These are phyloP conservation scores for Lyophyllum semitale DNA, from an alignment of 768 basidiomycete species.

Conservation along the genomic window DNA sequence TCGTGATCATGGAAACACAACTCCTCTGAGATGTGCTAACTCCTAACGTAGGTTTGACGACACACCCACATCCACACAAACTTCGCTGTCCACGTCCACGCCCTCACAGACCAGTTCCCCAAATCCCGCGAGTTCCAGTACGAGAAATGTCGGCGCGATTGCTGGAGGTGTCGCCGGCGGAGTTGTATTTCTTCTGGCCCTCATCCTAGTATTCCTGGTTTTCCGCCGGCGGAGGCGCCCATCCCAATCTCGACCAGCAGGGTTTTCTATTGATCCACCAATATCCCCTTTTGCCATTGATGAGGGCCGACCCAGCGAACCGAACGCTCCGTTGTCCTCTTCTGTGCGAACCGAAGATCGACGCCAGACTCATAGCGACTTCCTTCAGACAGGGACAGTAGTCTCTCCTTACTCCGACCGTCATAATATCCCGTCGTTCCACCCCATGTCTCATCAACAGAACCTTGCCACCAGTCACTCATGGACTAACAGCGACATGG, in stretches of 20 bases:
- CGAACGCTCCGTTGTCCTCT: neutral
- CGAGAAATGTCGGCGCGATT: constrained; percentile 11
- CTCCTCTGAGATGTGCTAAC: too few relatives aligned
- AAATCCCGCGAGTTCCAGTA: neutral
- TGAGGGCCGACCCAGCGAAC: too few relatives aligned
- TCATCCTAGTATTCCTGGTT: constrained; percentile 3
- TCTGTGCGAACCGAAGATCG: neutral
- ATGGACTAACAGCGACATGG: neutral
- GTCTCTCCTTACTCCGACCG: neutral
- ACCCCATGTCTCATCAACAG: neutral
- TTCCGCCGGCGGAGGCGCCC: neutral
- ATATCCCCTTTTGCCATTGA: too few relatives aligned
- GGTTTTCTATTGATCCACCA: neutral
- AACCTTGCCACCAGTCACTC: neutral
- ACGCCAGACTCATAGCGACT: constrained; percentile 14
- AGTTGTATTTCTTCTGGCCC: neutral
- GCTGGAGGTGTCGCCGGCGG: constrained; percentile 12
- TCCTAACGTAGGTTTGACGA: too few relatives aligned
- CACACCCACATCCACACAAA: too few relatives aligned
- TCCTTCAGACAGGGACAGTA: constrained; percentile 3
- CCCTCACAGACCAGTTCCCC: neutral
- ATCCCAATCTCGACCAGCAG: neutral
- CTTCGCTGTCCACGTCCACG: too few relatives aligned
- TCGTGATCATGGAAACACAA: too few relatives aligned
- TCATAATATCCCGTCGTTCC: neutral